Evolutionary conservation across 2,329 filamentous ascomycete species (phyloP).

Genomic region (Alternaria atra): DNA sequence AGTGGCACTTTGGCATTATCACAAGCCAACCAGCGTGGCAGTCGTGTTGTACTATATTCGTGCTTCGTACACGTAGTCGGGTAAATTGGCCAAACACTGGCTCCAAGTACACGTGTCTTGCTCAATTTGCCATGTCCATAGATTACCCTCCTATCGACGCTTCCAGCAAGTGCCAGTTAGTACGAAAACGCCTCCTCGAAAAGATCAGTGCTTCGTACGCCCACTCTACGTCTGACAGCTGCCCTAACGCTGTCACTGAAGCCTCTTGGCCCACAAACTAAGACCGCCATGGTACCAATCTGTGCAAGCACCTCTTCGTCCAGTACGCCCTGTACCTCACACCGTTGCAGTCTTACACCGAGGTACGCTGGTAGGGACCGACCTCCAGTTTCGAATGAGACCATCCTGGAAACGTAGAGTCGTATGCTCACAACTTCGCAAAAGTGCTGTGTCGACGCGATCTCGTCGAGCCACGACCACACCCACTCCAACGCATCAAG

Average conservation of each 20-base stretch:
- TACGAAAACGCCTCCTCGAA: constrained; percentile 76
- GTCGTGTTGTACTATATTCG: not conserved
- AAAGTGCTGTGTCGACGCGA: constrained; percentile 78
- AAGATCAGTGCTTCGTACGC: constrained; percentile 73
- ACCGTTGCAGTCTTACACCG: constrained; percentile 84
- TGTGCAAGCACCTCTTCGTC: constrained; percentile 79
- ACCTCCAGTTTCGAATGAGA: constrained; percentile 74
- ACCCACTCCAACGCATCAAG: constrained; percentile 89
- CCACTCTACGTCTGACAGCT: constrained; percentile 69
- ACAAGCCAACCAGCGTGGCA: not conserved
- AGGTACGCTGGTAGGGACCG: constrained; percentile 64
- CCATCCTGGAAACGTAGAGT: constrained; percentile 84
- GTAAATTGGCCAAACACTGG: not conserved
- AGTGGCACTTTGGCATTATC: not conserved
- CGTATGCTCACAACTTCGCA: constrained; percentile 83
- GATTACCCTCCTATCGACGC: not conserved
- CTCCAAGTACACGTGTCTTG: not conserved
- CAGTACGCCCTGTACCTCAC: constrained; percentile 77
- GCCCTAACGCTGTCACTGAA: constrained; percentile 75
- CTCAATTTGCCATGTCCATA: not conserved
- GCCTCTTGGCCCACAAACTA: constrained; percentile 76
- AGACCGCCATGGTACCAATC: constrained; percentile 85
- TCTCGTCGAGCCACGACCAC: constrained; percentile 82
- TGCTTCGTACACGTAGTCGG: not conserved
- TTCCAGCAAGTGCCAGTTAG: constrained; percentile 40